Base-by-base conservation (phyloP, 2,329 filamentous ascomycete species). In the Zasmidium angulare region DNA sequence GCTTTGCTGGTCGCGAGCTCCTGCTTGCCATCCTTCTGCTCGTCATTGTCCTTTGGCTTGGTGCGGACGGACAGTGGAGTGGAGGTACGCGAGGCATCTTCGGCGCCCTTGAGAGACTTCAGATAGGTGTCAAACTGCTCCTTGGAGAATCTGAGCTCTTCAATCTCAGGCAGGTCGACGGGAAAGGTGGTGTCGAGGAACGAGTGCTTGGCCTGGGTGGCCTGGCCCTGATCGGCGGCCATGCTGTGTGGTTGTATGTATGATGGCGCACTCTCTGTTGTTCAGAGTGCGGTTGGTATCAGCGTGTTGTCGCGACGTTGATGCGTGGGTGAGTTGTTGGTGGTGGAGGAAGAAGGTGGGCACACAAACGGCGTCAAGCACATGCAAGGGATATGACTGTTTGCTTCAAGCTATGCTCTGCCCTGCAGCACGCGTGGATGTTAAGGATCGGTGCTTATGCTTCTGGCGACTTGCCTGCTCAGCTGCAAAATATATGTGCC, bases 171-270 rank as follows among this genome's bases (percentile, higher is more conserved):
- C 1, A 67, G 59, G 23, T 55, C 31, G 60, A 66, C 61, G 2
- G 62, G 61, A 26, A 69, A 69, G 40, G 53, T 65, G 21, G 65
- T 65, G 29, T 68, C 55, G 47, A 63, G 36, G 52, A 62, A 17
- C 12, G 50, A 58, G 47, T 62, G 50, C 50, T 53, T 43, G 12
- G 26, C 19, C 22, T 29, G 2, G 36, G 3, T 19, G 36, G 26
- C 26, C 26, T 29, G 26, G n/a, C n/a, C n/a, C 11, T 29, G 26
- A 6, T 43, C 36, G 36, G 36, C 36, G 6, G 36, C 36, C 36
- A 43, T 43, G 36, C 36, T 43, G 36, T 7, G 36, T 7, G 36
- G 6, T 43, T 9, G 36, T 7, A 29, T 6, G 36, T 43, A 43
- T 43, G n/a, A 43, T 43, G 36, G 36, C n/a, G 14, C 36, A 17